Percentiles rank a stretch among this genome's conserved stretches.
These are phyloP conservation scores for Rhodotorula sp. DNA, from an alignment of 1,284 basidiomycete genomes.

Conservation along the genomic window DNA sequence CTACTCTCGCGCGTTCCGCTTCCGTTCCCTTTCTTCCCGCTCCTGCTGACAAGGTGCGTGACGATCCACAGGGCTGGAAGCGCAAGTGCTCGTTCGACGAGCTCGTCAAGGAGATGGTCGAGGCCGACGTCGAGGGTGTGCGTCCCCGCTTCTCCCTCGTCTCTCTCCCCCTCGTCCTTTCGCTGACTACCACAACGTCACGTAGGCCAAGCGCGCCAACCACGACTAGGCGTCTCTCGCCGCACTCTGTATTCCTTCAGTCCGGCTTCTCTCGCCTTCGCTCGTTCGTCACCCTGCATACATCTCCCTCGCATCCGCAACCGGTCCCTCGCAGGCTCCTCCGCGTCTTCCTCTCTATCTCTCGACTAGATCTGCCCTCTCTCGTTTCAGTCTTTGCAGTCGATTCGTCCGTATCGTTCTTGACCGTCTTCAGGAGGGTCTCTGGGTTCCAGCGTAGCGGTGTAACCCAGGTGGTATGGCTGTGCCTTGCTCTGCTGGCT, in stretches of 20 bases:
- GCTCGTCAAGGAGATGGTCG: conserved; percentile 85
- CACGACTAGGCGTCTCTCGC: conserved; percentile 23
- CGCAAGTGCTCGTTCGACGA: conserved; percentile 73
- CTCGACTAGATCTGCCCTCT: too few relatives aligned
- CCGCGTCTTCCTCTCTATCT: too few relatives aligned
- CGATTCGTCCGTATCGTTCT: conserved; percentile 42
- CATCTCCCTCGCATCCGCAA: too few relatives aligned
- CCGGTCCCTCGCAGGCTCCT: too few relatives aligned
- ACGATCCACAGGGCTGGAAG: conserved; percentile 62
- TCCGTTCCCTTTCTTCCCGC: too few relatives aligned
- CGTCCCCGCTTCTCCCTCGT: neutral
- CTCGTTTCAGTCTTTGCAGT: too few relatives aligned
- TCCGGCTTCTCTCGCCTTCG: too few relatives aligned
- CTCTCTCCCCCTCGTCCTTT: rapidly evolving
- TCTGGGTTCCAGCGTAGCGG: too few relatives aligned
- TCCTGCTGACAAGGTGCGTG: too few relatives aligned
- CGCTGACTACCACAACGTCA: neutral
- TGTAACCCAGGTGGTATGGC: too few relatives aligned
- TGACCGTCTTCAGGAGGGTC: conserved; percentile 73
- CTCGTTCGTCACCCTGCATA: neutral
- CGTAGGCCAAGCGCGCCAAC: conserved; percentile 37
- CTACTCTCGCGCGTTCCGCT: conserved; percentile 57
- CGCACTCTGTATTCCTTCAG: too few relatives aligned
- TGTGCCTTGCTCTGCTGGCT: too few relatives aligned
- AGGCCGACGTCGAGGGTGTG: conserved; percentile 60